Evolutionary conservation across 2,329 filamentous ascomycete species (phyloP).

Genomic region (Clarireedia homoeocarpa): DNA sequence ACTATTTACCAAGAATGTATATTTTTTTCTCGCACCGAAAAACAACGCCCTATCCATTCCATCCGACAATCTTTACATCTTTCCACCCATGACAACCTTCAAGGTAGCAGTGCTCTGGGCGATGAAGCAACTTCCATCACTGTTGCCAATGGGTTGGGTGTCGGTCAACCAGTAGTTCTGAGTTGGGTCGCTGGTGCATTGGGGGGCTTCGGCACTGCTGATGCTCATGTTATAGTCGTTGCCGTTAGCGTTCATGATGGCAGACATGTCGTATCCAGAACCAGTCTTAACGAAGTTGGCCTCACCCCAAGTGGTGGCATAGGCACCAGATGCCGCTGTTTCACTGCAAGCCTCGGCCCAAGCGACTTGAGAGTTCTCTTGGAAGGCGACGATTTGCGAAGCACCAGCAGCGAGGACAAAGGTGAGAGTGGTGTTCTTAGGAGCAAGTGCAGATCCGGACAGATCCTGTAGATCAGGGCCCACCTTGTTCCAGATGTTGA

Average conservation of each 20-base stretch:
- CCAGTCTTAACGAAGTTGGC: constrained; percentile 21
- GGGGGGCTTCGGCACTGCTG: constrained; percentile 17
- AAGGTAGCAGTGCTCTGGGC: constrained; percentile 17
- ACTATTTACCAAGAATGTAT: constrained; percentile 18
- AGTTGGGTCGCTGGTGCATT: constrained; percentile 21
- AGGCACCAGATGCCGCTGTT: constrained; percentile 18
- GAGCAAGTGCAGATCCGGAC: constrained; percentile 23
- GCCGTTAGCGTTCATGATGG: constrained; percentile 24
- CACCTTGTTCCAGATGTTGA: constrained; percentile 27
- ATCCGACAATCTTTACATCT: constrained; percentile 2
- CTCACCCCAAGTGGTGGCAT: constrained; percentile 25
- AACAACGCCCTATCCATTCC: background rate
- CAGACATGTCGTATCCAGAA: constrained; percentile 26
- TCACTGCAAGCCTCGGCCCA: constrained; percentile 16
- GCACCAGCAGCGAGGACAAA: constrained; percentile 19
- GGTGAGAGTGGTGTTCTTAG: constrained; percentile 21
- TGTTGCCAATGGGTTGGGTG: constrained; percentile 20
- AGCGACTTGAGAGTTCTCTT: constrained; percentile 22
- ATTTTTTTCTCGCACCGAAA: constrained; percentile 5
- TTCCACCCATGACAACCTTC: constrained; percentile 24
- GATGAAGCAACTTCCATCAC: constrained; percentile 27
- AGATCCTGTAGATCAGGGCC: constrained; percentile 8
- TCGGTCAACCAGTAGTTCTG: constrained; percentile 27
- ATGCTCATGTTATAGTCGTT: constrained; percentile 29
- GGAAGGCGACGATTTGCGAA: constrained; percentile 23